Evolutionary conservation across 2,329 filamentous ascomycete genomes (phyloP).

Genomic region (Penicillium glabrum): DNA sequence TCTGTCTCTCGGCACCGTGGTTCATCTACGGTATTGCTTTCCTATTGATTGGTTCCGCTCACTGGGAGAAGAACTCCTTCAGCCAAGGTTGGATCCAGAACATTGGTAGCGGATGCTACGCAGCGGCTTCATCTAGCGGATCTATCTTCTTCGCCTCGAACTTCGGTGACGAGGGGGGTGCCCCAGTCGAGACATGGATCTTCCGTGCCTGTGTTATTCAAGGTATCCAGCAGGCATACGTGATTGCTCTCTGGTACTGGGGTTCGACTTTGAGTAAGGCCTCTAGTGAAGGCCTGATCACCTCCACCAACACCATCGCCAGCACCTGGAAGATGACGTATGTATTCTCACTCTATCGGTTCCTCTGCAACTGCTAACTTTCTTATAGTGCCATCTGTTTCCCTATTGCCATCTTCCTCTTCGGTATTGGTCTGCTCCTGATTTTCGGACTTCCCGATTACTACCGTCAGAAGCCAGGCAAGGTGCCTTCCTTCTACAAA

Average conservation of each 20-base stretch:
- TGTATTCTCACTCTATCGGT: conserved; percentile 7
- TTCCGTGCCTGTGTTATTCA: conserved; percentile 66
- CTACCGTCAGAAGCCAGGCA: conserved; percentile 64
- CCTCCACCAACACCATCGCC: conserved; percentile 34
- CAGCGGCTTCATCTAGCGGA: conserved; percentile 61
- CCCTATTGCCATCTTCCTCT: conserved; percentile 59
- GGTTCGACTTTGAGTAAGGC: conserved; percentile 54
- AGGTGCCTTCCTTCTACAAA: conserved; percentile 65
- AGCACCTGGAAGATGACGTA: conserved; percentile 47
- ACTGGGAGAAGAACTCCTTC: conserved; percentile 45
- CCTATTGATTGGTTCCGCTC: conserved; percentile 61
- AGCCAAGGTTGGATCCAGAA: conserved; percentile 58
- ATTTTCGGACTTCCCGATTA: conserved; percentile 63
- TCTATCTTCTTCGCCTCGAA: conserved; percentile 67
- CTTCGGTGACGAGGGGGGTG: conserved; percentile 64
- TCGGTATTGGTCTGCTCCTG: conserved; percentile 55
- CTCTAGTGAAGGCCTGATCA: conserved; percentile 43
- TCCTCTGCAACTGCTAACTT: conserved; percentile 14
- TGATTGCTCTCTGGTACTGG: conserved; percentile 67
- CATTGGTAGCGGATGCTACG: conserved; percentile 61
- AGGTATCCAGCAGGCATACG: conserved; percentile 66
- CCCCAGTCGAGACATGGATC: conserved; percentile 63
- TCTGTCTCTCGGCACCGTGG: conserved; percentile 60
- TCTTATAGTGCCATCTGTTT: conserved; percentile 52
- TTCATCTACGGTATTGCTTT: conserved; percentile 64